Base-by-base conservation (phyloP, 176 grass and related monocot species). In the Elaeis guineensis region DNA sequence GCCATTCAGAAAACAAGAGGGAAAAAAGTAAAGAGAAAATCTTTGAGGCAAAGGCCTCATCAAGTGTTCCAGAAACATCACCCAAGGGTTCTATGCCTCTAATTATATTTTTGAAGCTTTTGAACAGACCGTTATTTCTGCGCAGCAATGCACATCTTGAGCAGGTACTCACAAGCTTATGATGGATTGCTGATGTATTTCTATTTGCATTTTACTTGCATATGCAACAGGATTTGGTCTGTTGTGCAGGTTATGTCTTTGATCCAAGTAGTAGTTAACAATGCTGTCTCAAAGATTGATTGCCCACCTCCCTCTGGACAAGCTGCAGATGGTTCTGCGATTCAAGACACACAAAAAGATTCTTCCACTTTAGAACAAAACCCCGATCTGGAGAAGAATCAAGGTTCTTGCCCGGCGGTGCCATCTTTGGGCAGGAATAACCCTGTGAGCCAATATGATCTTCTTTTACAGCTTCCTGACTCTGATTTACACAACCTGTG, bases 211-310 rank as follows among this genome's bases (percentile, higher is more conserved):
- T 14, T 44, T 39, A 44, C 8, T 44, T 44, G 8, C 35, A 44
- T 44, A 11, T 44, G 35, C 35, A 14, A 44, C 35, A 14, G 11
- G 35, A 44, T 44, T 61, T 3, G 17, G n/a, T 61, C 18, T 18
- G 8, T 61, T 35, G 17, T 61, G 24, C 69, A 92, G 89, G 74
- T 84, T 58, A 87, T 92, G 83, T 83, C 73, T 67, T 83, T 92
- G 73, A 80, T 92, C 50, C 75, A 87, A 75, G 83, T 92, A 59
- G 73, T 92, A 17, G 77, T 92, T 55, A 84, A 66, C 58, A 92
- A 83, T 35, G 83, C 77, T 54, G 77, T 73, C 16, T 72, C 73
- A 25, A 82, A 87, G 67, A 63, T 83, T 8, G 73, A 83, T 77
- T 80, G 25, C 48, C 61, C 57, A 53, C 49, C 52, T 30, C 19